Base-by-base conservation (phyloP, 2,329 filamentous ascomycete species). In the Aspergillus niger region DNA sequence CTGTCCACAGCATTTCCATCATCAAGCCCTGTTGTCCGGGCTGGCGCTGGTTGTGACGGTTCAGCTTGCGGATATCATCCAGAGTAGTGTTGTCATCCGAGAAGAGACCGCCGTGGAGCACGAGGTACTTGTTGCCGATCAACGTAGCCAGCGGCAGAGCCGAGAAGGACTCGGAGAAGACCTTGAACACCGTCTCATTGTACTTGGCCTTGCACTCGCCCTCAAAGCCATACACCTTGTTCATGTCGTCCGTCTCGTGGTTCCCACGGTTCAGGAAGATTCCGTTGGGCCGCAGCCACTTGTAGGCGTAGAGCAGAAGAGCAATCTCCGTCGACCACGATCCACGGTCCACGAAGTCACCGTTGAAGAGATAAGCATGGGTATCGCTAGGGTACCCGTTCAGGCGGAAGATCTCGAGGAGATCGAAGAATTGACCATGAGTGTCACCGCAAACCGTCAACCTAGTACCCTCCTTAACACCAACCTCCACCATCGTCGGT, bases 1-100 rank as follows among this genome's bases (percentile, higher is more conserved):
- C 95, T 0, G 95, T 98, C 95, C 95, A 99, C 50, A 99, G 85
- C 95, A 99, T 99, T 79, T 99, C 95, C 95, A 99, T 99, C 95
- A 99, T 99, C 70, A 99, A 81, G 13, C 95, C 95, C 52, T 90
- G 81, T 76, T 99, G 95, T 32, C 95, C 95, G 2, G 95, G 94
- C 72, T 98, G 94, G 63, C 91, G 86, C 79, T 98, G 95, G 75
- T 86, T 88, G 79, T 97, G 93, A 66, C 94, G 85, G 78, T 98
- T 89, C 60, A 98, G 82, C 79, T 96, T 96, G 67, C 95, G 87
- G 68, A 99, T 96, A 73, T 99, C 94, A 67, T 98, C 91, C 55
- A 99, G 81, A 0, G 91, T 93, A 65, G 94, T 85, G 68, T 91
- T 95, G 78, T 99, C 95, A 73, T 98, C 80, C 1, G 94, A 98